phyloP scores from a whole-genome alignment of 2,329 filamentous ascomycete genomes.

The Pestalotiopsis fici region DNA sequence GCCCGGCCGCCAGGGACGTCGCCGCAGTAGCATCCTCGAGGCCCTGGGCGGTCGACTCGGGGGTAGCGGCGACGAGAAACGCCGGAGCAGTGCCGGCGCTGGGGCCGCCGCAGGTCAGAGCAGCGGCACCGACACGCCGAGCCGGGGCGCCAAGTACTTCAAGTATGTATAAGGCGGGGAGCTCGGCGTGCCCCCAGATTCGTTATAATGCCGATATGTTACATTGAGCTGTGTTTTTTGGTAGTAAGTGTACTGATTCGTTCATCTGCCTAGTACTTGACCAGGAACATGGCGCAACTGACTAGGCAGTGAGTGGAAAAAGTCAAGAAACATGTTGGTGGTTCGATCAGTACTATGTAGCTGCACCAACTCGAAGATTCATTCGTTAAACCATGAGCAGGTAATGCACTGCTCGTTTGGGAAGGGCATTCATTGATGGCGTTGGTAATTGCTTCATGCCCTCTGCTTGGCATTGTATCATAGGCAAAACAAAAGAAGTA shows the following conservation, averaged over 20 bases:
- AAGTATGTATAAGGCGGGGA: neutral
- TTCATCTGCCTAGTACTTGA: neutral
- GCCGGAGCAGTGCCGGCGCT: neutral
- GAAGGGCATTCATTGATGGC: too few species aligned
- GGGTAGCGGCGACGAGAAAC: neutral
- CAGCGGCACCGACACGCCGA: neutral
- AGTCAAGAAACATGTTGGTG: too few species aligned
- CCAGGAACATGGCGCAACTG: neutral
- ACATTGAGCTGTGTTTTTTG: neutral
- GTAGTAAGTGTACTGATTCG: neutral
- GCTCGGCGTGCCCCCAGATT: neutral
- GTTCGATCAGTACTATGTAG: too few species aligned
- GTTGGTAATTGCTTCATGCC: too few species aligned
- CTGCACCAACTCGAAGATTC: too few species aligned
- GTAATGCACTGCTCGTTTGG: too few species aligned
- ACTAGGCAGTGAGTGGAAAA: neutral
- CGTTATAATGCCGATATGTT: too few species aligned
- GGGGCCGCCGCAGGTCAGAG: neutral
- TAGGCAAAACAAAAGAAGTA: too few species aligned
- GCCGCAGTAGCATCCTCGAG: slow-evolving; percentile 1
- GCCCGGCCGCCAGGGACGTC: neutral
- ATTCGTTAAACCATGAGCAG: too few species aligned
- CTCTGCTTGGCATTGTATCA: too few species aligned
- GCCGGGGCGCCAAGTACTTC: neutral
- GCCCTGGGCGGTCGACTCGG: neutral